These are phyloP conservation scores for Salix caprea DNA, from an alignment of 345 rosid genomes.

Conservation along the genomic window DNA sequence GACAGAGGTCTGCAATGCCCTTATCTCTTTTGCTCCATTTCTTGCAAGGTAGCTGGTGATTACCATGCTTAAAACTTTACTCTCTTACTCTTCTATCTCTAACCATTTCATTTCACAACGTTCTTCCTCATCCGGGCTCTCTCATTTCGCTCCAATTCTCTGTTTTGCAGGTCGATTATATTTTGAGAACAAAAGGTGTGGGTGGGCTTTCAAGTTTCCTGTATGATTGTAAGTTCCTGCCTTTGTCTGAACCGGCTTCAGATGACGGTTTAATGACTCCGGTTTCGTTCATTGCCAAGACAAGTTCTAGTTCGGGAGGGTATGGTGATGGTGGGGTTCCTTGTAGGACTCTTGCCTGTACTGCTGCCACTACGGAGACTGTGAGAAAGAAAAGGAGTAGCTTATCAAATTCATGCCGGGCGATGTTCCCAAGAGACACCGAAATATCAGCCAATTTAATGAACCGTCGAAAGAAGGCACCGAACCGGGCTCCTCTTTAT, in stretches of 20 bases:
- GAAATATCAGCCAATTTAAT: conserved; percentile 45
- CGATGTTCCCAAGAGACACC: conserved; percentile 35
- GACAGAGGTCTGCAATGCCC: conserved; percentile 68
- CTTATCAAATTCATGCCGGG: conserved; percentile 40
- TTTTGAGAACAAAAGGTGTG: conserved; percentile 42
- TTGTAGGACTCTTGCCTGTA: conserved; percentile 50
- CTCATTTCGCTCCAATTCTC: background rate
- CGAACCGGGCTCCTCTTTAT: conserved; percentile 82
- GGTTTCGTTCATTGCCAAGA: conserved; percentile 50
- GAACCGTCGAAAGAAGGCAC: conserved; percentile 75
- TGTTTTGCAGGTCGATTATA: conserved; percentile 47
- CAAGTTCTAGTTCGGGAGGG: conserved; percentile 57
- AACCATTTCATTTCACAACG: background rate
- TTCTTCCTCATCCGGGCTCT: background rate
- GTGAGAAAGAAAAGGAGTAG: conserved; percentile 85
- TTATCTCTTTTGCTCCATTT: conserved; percentile 71
- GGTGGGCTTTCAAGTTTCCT: conserved; percentile 53
- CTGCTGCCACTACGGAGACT: conserved; percentile 67
- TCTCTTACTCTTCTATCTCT: conserved; percentile 23
- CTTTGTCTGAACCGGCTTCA: conserved; percentile 46
- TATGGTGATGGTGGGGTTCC: conserved; percentile 49
- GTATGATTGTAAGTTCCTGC: conserved; percentile 56
- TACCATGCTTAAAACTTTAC: background rate
- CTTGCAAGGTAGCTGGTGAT: conserved; percentile 62
- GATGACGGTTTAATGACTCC: conserved; percentile 54